Evolutionary conservation across 345 rosid species (phyloP), one percentile per base, ranked within the genome.

Genomic region (Eucalyptus decipiens): DNA sequence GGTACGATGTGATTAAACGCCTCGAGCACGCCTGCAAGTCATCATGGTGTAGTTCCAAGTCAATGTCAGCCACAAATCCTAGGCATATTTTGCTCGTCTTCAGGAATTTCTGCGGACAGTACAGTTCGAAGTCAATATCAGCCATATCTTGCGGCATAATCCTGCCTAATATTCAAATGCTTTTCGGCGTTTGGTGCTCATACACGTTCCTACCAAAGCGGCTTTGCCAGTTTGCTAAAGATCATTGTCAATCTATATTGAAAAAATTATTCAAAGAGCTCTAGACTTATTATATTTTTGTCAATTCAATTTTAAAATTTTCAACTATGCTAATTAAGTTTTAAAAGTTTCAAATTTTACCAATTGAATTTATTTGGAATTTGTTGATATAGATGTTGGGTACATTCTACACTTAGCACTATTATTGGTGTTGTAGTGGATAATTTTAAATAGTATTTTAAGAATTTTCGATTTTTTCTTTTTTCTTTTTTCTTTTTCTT

Each of bases 31-130:
- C 91, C 86, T 92, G 91, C 94, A 95, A 95, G 90, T 92, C 95
- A 52, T 81, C 93, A 56, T 95, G 93, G 80, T 92, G 90, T 40
- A 93, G 90, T 86, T 89, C 95, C 9, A 92, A 91, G 91, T 91
- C 92, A 47, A 94, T 96, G 52, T 92, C 96, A 34, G 96, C 97
- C 5, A 93, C 93, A 47, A 93, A 94, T 87, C 96, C 96, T 7
- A 92, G 89, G 87, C 86, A 42, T 95, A 92, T 91, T 92, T 96
- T 86, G 89, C 94, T 88, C 94, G 95, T 6, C 94, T 94, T 58
- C 94, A 92, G 87, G 93, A 93, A 23, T 95, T 92, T 12, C 91
- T 93, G 8, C 69, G 91, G 69, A 93, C 92, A 32, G 91, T 93
- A 88, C 94, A 12, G 30, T 76, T 37, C 43, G 28, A 19, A 6